Percentiles rank a stretch among this genome's conserved stretches.
Evolutionary conservation across 202 grass and related monocot species (phyloP).

Genomic region (Eragrostis tef): DNA sequence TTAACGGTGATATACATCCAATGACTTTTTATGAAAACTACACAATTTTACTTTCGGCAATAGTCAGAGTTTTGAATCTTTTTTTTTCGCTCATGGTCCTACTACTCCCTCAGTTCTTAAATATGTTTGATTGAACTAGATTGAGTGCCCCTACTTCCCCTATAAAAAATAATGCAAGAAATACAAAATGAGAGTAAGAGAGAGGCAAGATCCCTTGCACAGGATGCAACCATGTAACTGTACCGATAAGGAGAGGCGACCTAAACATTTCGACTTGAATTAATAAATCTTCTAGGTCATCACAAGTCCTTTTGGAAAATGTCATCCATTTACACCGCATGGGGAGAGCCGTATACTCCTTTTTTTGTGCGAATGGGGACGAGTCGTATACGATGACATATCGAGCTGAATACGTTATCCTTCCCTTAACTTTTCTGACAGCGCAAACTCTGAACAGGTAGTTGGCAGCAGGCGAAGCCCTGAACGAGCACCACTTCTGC

Average conservation of each 20-base stretch:
- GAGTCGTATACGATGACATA: not conserved
- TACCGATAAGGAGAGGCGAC: slow-evolving; percentile 4
- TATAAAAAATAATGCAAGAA: not conserved
- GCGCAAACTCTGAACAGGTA: slow-evolving; percentile 11
- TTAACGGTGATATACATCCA: too few relatives aligned
- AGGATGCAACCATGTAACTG: not conserved
- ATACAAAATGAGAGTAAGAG: not conserved
- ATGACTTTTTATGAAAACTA: too few relatives aligned
- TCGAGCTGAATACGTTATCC: not conserved
- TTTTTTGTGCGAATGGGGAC: not conserved
- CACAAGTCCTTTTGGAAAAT: too few relatives aligned
- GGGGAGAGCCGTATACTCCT: not conserved
- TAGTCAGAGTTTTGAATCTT: too few relatives aligned
- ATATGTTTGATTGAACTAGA: too few relatives aligned
- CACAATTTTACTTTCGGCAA: too few relatives aligned
- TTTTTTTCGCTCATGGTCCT: too few relatives aligned
- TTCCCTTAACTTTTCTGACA: slow-evolving; percentile 9
- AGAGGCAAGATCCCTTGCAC: not conserved
- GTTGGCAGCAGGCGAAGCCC: slow-evolving; percentile 43
- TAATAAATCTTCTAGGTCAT: not conserved
- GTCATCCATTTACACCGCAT: too few relatives aligned
- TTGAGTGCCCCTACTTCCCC: not conserved
- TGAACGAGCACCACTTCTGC: not conserved
- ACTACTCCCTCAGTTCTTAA: too few relatives aligned
- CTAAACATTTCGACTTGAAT: not conserved